phyloP scores from a whole-genome alignment of 495 filamentous ascomycete species.

The Cetradonia linearis region DNA sequence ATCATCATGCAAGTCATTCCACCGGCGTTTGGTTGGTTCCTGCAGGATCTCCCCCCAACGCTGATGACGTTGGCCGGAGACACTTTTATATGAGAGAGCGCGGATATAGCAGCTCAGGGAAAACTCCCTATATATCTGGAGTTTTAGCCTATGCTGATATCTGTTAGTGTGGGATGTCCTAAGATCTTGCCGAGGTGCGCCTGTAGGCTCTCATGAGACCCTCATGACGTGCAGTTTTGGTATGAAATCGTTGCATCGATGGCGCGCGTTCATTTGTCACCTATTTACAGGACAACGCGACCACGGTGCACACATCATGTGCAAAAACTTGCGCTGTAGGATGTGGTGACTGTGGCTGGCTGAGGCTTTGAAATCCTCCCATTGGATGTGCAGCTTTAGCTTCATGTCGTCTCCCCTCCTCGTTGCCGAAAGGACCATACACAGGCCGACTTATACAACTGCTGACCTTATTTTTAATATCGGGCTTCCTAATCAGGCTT shows the following conservation, averaged over 20 bases:
- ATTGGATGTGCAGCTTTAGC: slow-evolving; percentile 1
- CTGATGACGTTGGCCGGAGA: background rate
- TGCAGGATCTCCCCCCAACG: background rate
- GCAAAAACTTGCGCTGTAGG: background rate
- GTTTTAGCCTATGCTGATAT: background rate
- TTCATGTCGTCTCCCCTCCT: background rate
- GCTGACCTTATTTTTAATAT: background rate
- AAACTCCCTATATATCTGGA: background rate
- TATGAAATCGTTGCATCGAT: background rate
- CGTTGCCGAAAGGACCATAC: background rate
- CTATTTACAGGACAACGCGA: background rate
- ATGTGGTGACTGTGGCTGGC: slow-evolving; percentile 3
- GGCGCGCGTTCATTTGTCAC: background rate
- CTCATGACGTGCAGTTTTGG: background rate
- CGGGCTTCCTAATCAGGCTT: background rate
- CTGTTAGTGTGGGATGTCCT: background rate
- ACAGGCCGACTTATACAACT: background rate
- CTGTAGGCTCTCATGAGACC: background rate
- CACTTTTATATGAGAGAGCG: background rate
- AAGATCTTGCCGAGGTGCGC: slow-evolving; percentile 1
- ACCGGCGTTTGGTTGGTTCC: background rate
- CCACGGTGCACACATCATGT: background rate
- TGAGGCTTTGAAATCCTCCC: background rate
- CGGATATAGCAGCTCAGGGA: background rate
- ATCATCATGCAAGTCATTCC: slow-evolving; percentile 15